phyloP scores from a whole-genome alignment of 305 asterid genomes.

The Plantago lanceolata region DNA sequence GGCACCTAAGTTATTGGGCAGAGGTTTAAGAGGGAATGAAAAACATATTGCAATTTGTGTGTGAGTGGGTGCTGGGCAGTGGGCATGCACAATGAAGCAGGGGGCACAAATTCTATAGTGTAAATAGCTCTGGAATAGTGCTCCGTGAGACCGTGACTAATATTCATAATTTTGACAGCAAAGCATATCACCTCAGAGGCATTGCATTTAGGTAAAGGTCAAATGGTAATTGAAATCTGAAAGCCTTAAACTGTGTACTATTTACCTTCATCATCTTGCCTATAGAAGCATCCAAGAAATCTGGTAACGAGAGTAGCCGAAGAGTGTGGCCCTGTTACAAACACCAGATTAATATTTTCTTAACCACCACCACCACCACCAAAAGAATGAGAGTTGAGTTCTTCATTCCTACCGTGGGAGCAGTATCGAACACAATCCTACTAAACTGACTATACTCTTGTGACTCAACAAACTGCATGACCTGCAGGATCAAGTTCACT shows the following conservation, averaged over 20 bases:
- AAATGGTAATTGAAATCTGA: not conserved
- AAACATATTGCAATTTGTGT: not conserved
- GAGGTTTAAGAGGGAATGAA: not conserved
- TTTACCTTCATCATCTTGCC: conserved; percentile 71
- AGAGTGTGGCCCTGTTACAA: conserved; percentile 73
- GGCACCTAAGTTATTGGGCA: no score
- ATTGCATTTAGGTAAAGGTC: conserved; percentile 5
- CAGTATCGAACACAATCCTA: conserved; percentile 80
- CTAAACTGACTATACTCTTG: conserved; percentile 59
- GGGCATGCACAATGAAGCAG: not conserved
- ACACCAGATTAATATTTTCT: conserved; percentile 20
- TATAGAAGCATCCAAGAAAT: conserved; percentile 72
- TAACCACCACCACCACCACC: conserved; percentile 11
- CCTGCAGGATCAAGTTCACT: conserved; percentile 37
- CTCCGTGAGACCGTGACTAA: conserved; percentile 1
- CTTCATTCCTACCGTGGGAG: conserved; percentile 64
- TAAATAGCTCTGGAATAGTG: not conserved
- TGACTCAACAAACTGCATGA: conserved; percentile 72
- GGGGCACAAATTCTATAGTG: no score
- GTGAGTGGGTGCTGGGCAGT: no score
- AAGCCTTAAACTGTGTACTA: not conserved
- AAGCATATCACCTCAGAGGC: conserved; percentile 9
- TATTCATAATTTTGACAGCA: not conserved
- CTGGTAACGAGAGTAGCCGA: conserved; percentile 76
- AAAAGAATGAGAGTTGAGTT: conserved; percentile 15